Percentiles rank a stretch among this genome's conserved stretches.
These are phyloP conservation scores for Microsporum audouinii DNA, from an alignment of 2,329 filamentous ascomycete species.

Conservation along the genomic window DNA sequence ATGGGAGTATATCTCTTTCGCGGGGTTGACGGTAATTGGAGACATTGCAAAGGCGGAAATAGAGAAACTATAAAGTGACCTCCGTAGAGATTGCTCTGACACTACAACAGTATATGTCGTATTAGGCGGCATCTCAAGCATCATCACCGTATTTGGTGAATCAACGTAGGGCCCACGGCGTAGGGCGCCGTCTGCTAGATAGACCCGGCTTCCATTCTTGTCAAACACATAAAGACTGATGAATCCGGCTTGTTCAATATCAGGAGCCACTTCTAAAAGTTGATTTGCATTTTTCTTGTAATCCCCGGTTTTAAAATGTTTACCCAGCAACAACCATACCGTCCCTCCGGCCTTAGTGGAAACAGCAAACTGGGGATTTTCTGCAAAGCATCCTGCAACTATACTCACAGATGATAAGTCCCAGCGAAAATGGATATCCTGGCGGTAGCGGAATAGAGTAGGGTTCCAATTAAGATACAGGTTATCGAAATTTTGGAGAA, in stretches of 20 bases:
- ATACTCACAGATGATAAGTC: slow-evolving; percentile 42
- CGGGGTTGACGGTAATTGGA: slow-evolving; percentile 50
- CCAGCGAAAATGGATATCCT: slow-evolving; percentile 90
- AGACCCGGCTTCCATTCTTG: slow-evolving; percentile 57
- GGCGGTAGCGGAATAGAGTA: slow-evolving; percentile 62
- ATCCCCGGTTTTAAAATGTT: slow-evolving; percentile 67
- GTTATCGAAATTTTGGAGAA: slow-evolving; percentile 86
- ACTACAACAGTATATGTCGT: slow-evolving; percentile 54
- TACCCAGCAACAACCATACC: slow-evolving; percentile 75
- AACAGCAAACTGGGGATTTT: slow-evolving; percentile 51
- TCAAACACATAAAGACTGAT: slow-evolving; percentile 79
- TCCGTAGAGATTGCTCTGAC: slow-evolving; percentile 66
- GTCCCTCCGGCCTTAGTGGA: slow-evolving; percentile 44
- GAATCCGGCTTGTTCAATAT: slow-evolving; percentile 54
- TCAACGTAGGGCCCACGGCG: slow-evolving; percentile 81
- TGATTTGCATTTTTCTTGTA: slow-evolving; percentile 23
- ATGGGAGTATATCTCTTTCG: slow-evolving; percentile 49
- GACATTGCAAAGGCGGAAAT: slow-evolving; percentile 66
- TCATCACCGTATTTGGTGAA: slow-evolving; percentile 79
- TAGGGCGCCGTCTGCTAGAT: slow-evolving; percentile 58
- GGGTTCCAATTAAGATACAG: slow-evolving; percentile 98
- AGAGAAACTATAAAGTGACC: slow-evolving; percentile 69
- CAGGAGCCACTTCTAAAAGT: slow-evolving; percentile 30
- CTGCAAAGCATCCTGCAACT: slow-evolving; percentile 62
- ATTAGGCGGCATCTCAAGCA: slow-evolving; percentile 49